phyloP scores from a whole-genome alignment of 148 eudicot genomes.

The Nyssa sinensis region DNA sequence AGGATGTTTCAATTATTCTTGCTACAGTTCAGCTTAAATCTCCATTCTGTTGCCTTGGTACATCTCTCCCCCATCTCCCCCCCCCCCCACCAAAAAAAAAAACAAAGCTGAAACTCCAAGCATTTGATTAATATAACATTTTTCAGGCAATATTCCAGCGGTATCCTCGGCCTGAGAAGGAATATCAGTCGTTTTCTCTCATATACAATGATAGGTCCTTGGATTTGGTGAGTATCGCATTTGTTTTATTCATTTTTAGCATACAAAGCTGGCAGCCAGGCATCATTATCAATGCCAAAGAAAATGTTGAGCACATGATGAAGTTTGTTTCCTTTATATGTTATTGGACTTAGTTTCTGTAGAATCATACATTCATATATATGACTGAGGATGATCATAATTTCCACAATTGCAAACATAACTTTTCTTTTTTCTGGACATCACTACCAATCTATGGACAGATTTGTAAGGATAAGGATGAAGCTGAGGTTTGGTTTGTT shows the following conservation, averaged over 20 bases:
- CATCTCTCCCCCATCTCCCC: too few relatives aligned
- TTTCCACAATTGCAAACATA: not conserved
- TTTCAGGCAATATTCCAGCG: constrained; percentile 81
- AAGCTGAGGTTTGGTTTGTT: constrained; percentile 91
- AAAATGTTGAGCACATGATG: not conserved
- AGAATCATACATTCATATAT: not conserved
- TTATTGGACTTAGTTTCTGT: constrained; percentile 5
- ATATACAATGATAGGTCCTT: constrained; percentile 78
- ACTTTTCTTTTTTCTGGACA: constrained; percentile 12
- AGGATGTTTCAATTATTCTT: not conserved
- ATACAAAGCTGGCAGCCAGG: not conserved
- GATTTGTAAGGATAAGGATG: constrained; percentile 99
- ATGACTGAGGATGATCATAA: not conserved
- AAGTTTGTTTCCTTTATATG: constrained; percentile 3
- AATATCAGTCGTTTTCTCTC: constrained; percentile 93
- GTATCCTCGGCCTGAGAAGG: constrained; percentile 95
- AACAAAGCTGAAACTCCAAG: not conserved
- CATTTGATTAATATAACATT: constrained; percentile 8
- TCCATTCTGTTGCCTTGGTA: too few relatives aligned
- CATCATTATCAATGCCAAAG: not conserved
- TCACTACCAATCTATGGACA: constrained; percentile 27
- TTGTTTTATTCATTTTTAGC: not conserved
- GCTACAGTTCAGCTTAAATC: too few relatives aligned
- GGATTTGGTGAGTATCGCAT: constrained; percentile 72
- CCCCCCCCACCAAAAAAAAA: constrained; percentile 2